Conservation (phyloP, 2,329 filamentous ascomycete genomes). For the Fusarium sp. region DNA sequence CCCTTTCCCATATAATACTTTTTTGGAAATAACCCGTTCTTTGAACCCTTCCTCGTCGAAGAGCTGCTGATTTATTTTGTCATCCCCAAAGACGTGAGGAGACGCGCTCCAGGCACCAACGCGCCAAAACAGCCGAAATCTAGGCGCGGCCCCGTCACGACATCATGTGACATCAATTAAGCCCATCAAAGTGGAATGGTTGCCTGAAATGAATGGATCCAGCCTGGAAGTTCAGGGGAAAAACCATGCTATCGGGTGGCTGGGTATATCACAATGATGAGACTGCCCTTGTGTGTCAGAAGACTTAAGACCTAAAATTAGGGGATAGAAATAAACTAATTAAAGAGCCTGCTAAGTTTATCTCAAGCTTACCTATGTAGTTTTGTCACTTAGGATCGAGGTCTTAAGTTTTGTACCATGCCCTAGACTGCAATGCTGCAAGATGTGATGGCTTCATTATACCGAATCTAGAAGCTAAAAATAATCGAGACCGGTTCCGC, state of each 20-base stretch:
- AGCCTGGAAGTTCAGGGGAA: constrained; percentile 7
- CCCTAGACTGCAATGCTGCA: not conserved
- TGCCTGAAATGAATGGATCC: constrained; percentile 35
- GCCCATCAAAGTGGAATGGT: constrained; percentile 10
- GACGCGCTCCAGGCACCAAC: constrained; percentile 47
- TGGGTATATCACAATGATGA: too few relatives aligned
- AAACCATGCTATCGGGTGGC: not conserved
- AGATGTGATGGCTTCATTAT: not conserved
- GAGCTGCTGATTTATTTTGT: constrained; percentile 23
- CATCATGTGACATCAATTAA: constrained; percentile 44
- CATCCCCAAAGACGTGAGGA: not conserved
- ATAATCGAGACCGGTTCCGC: not conserved
- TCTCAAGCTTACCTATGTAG: too few relatives aligned
- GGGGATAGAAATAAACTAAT: too few relatives aligned
- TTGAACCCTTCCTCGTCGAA: not conserved
- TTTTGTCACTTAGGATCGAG: too few relatives aligned
- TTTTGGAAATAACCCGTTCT: too few relatives aligned
- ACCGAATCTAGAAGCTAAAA: not conserved
- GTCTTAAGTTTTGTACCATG: too few relatives aligned
- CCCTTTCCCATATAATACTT: too few relatives aligned
- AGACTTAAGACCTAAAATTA: too few relatives aligned
- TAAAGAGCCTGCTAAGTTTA: too few relatives aligned
- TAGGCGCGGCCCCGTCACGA: constrained; percentile 44
- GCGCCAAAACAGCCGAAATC: constrained; percentile 13
- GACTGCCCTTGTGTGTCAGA: too few relatives aligned